phyloP scores from a whole-genome alignment of 2,329 filamentous ascomycete genomes.

The Diaporthe sp. region DNA sequence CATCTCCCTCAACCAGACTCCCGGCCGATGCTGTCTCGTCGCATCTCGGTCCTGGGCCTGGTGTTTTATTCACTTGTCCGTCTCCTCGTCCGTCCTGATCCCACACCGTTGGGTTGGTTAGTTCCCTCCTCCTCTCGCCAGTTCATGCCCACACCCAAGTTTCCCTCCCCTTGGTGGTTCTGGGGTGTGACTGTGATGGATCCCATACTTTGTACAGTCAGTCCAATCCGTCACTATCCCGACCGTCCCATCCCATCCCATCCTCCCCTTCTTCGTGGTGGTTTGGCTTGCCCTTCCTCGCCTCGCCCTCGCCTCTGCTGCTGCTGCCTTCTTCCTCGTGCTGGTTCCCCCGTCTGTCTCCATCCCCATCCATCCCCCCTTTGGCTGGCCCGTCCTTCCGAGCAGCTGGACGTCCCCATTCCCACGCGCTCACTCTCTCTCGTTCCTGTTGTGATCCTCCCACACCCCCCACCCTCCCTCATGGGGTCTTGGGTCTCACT shows the following conservation, averaged over 20 bases:
- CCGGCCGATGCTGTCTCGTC: slow-evolving; percentile 3
- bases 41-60: slow-evolving; percentile 21
- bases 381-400: slow-evolving; percentile 11
- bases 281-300: slow-evolving; percentile 1
- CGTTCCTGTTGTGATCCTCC: slow-evolving; percentile 12
- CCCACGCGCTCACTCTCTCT: not conserved
- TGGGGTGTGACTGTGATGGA: slow-evolving; percentile 29
- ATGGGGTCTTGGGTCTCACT: slow-evolving; percentile 2
- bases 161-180: not conserved
- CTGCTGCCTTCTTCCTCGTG: not conserved
- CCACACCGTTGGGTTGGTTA: slow-evolving; percentile 12
- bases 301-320: not conserved
- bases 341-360: not conserved
- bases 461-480: slow-evolving; percentile 4
- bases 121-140: not conserved
- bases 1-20: slow-evolving; percentile 16
- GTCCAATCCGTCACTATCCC: slow-evolving; percentile 4
- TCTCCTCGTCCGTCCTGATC: not conserved
- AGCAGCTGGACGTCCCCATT: slow-evolving; percentile 27
- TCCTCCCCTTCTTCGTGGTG: not conserved
- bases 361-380: not conserved
- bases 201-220: not conserved
- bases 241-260: slow-evolving; percentile 23
- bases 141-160: not conserved
- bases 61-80: slow-evolving; percentile 27